phyloP scores from a whole-genome alignment of 306 rosid genomes.

The Vicia villosa region DNA sequence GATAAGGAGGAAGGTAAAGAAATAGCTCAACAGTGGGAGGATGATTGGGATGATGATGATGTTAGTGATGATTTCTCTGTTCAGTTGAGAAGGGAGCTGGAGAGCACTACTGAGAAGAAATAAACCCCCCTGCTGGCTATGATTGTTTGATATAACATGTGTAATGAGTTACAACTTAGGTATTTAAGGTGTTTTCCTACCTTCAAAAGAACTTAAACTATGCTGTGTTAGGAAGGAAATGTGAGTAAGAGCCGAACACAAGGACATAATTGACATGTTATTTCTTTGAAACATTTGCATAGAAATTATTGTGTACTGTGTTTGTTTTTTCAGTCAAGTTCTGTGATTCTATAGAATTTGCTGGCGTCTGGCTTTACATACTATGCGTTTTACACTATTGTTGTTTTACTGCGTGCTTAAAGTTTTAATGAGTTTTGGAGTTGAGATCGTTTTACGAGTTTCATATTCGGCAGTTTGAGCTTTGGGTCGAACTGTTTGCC shows the following conservation, averaged over 20 bases:
- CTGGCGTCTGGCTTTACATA: background rate
- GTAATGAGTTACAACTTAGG: constrained; percentile 22
- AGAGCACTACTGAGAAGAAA: constrained; percentile 59
- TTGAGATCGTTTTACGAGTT: background rate
- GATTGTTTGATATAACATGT: constrained; percentile 25
- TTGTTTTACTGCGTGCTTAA: background rate
- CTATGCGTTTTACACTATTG: no score
- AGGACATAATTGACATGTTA: constrained; percentile 15
- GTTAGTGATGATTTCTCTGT: constrained; percentile 92
- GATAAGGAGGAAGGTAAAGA: constrained; percentile 81
- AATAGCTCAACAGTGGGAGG: constrained; percentile 90
- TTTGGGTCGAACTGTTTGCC: background rate
- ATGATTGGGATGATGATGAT: constrained; percentile 96
- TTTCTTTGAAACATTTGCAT: constrained; percentile 11
- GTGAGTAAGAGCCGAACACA: constrained; percentile 12
- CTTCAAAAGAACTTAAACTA: constrained; percentile 26
- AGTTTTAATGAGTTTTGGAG: background rate
- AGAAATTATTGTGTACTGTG: constrained; percentile 25
- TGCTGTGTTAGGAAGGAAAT: constrained; percentile 22
- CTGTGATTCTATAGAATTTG: constrained; percentile 4
- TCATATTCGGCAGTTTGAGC: background rate
- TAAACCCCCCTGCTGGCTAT: constrained; percentile 23
- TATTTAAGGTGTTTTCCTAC: constrained; percentile 34
- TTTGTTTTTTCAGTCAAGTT: constrained; percentile 21
- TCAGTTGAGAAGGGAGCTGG: constrained; percentile 85